phyloP scores from a whole-genome alignment of 345 rosid species.

The Moricandia moricandioides region DNA sequence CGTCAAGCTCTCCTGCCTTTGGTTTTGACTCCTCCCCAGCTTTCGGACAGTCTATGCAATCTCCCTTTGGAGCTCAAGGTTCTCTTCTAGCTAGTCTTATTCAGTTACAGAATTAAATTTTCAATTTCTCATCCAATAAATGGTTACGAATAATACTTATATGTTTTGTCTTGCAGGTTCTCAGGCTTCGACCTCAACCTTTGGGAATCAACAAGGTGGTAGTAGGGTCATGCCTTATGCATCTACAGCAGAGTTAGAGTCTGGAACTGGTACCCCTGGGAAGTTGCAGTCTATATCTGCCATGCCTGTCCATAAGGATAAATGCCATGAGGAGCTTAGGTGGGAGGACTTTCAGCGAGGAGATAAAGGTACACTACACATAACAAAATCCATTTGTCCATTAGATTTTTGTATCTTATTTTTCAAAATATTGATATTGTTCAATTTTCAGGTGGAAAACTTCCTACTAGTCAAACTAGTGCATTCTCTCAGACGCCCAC shows the following conservation, averaged over 20 bases:
- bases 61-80: slow-evolving; percentile 73
- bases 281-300: slow-evolving; percentile 87
- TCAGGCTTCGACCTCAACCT: slow-evolving; percentile 54
- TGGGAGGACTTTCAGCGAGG: slow-evolving; percentile 97
- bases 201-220: slow-evolving; percentile 76
- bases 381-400: not conserved
- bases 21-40: slow-evolving; percentile 64
- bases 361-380: slow-evolving; percentile 73
- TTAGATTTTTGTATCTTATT: slow-evolving; percentile 10
- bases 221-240: slow-evolving; percentile 70
- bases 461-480: slow-evolving; percentile 55
- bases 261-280: slow-evolving; percentile 50
- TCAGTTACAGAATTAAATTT: not conserved
- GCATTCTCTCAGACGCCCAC: slow-evolving; percentile 49
- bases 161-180: slow-evolving; percentile 47
- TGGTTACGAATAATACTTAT: slow-evolving; percentile 1
- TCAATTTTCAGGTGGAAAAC: slow-evolving; percentile 66
- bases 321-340: slow-evolving; percentile 86
- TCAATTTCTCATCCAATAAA: not conserved
- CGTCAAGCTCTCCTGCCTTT: slow-evolving; percentile 55
- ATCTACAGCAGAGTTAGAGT: slow-evolving; percentile 63
- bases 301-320: slow-evolving; percentile 68
- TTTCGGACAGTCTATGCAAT: slow-evolving; percentile 66
- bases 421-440: slow-evolving; percentile 15
- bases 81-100: slow-evolving; percentile 56